These are phyloP conservation scores for Stagonosporopsis rhizophila DNA, from an alignment of 2,329 filamentous ascomycete species.

Conservation along the genomic window DNA sequence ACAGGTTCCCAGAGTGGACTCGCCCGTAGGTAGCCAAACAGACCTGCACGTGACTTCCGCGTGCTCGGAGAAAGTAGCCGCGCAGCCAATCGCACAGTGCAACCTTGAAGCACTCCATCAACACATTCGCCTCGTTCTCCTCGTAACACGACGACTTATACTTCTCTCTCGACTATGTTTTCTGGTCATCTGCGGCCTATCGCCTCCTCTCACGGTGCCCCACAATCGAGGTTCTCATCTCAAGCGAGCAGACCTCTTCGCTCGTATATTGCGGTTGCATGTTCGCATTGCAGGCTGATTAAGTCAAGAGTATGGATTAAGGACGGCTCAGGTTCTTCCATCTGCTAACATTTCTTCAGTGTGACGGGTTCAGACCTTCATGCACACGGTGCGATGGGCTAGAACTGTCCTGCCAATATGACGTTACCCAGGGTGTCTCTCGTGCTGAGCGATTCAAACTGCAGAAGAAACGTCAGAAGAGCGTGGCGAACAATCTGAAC, in stretches of 20 bases:
- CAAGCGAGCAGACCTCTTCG: neutral
- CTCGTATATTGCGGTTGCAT: neutral
- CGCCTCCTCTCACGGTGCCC: neutral
- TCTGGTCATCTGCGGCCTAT: neutral
- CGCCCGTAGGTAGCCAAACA: no score
- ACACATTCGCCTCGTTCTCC: neutral
- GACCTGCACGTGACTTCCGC: no score
- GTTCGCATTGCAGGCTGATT: neutral
- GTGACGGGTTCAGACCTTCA: neutral
- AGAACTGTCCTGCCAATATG: neutral
- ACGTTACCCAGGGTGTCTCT: neutral
- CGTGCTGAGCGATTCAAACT: slow-evolving; percentile 1
- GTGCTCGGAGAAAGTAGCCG: no score
- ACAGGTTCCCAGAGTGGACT: no score
- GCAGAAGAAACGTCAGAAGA: neutral
- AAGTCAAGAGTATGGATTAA: neutral
- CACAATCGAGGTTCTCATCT: neutral
- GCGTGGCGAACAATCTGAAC: neutral
- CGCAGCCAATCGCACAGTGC: no score
- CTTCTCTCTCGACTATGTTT: neutral
- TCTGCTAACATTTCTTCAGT: neutral
- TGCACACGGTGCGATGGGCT: neutral
- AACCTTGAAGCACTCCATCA: no score
- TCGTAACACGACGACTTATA: no score
- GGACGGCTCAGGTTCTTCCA: no score